Evolutionary conservation across 169 alveolate genomes (phyloP).

Genomic region (Eimeria mitis): DNA sequence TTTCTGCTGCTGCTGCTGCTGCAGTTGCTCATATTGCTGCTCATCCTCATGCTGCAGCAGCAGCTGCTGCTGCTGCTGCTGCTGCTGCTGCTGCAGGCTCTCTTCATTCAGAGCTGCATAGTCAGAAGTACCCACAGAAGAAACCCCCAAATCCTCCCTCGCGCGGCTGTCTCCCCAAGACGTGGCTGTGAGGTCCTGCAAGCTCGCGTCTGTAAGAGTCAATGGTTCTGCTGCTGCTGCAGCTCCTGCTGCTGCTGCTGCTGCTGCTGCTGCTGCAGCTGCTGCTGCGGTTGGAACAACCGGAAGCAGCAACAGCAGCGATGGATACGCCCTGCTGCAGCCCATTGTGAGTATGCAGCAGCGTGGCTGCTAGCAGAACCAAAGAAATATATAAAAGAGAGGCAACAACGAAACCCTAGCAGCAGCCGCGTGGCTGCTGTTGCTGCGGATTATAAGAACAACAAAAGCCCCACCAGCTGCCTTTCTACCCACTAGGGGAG

Average conservation of each 20-base stretch:
- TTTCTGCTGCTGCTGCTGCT: too few species aligned
- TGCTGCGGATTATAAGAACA: neutral
- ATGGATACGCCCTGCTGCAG: too few species aligned
- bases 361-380: too few species aligned
- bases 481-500: neutral
- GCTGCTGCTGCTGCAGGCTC: neutral
- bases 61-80: too few species aligned
- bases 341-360: too few species aligned
- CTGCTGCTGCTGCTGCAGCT: neutral
- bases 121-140: too few species aligned
- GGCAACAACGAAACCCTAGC: too few species aligned
- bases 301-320: neutral
- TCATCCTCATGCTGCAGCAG: too few species aligned
- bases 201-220: neutral
- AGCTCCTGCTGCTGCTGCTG: slow-evolving; percentile 14
- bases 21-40: too few species aligned
- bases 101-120: neutral
- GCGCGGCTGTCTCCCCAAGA: neutral
- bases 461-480: neutral
- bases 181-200: neutral
- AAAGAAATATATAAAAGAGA: too few species aligned
- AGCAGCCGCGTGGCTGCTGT: neutral
- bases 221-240: neutral
- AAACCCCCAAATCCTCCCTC: neutral
- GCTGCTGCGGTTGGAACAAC: neutral